These are phyloP conservation scores for Boletus rubroflammeus DNA, from an alignment of 768 basidiomycete species.

Conservation along the genomic window DNA sequence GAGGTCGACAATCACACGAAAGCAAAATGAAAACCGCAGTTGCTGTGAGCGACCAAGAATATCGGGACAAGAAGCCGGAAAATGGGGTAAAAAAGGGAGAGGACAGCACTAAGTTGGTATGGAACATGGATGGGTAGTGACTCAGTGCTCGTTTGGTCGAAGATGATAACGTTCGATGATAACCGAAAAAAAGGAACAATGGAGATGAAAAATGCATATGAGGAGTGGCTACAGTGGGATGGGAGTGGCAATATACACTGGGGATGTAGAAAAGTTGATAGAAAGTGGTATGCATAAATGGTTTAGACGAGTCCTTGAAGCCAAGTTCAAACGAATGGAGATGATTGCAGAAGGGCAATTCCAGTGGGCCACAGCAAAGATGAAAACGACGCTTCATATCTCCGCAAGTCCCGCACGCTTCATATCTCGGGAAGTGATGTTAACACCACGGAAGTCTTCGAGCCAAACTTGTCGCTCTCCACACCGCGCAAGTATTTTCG, in stretches of 20 bases:
- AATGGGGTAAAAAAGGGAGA: slow-evolving; percentile 11
- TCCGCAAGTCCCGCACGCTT: slow-evolving; percentile 33
- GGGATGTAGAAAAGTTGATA: slow-evolving; percentile 7
- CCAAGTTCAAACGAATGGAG: not conserved
- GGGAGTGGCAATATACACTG: slow-evolving; percentile 31
- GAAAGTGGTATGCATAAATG: slow-evolving; percentile 22
- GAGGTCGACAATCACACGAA: slow-evolving; percentile 1
- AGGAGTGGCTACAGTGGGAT: slow-evolving; percentile 29
- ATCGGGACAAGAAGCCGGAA: not conserved
- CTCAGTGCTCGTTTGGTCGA: not conserved
- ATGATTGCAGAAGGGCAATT: not conserved
- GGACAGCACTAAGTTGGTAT: slow-evolving; percentile 11
- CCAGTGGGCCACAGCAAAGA: not conserved
- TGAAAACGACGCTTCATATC: slow-evolving; percentile 1
- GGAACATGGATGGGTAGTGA: slow-evolving; percentile 4
- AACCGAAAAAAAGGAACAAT: not conserved
- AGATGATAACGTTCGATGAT: not conserved
- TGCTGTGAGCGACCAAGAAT: not conserved
- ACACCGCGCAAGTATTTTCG: slow-evolving; percentile 47
- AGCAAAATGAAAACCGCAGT: not conserved
- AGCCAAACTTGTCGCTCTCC: slow-evolving; percentile 54
- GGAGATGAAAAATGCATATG: slow-evolving; percentile 26
- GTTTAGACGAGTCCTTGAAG: slow-evolving; percentile 4
- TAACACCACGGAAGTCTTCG: slow-evolving; percentile 61
- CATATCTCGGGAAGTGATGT: slow-evolving; percentile 47